A percentile compares a stretch with the other conserved stretches of the same genome.
Conservation (phyloP, 768 basidiomycete genomes). For the Suillus fuscotomentosus region DNA sequence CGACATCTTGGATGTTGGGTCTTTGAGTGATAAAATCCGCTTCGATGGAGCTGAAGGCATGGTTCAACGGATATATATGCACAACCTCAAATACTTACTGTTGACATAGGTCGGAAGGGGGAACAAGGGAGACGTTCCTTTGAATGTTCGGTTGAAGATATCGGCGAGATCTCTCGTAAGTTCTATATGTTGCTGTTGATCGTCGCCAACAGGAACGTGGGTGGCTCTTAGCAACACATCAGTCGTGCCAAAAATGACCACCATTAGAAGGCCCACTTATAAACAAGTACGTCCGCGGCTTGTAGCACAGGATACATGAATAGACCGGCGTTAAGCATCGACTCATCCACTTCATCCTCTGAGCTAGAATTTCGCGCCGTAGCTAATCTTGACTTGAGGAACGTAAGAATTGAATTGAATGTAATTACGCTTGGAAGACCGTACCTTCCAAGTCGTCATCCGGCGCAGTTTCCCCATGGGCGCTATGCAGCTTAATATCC, state of each 20-base stretch:
- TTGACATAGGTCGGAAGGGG: conserved; percentile 69
- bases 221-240: conserved; percentile 57
- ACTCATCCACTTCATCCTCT: conserved; percentile 79
- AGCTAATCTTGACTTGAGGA: conserved; percentile 66
- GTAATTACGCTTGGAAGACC: conserved; percentile 7
- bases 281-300: conserved; percentile 88
- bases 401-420: neutral
- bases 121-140: conserved; percentile 50
- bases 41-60: conserved; percentile 62
- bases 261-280: conserved; percentile 51
- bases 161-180: conserved; percentile 83
- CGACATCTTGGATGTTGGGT: conserved; percentile 91
- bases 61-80: neutral
- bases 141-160: conserved; percentile 73
- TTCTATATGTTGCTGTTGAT: conserved; percentile 94
- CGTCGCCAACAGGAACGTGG: conserved; percentile 94
- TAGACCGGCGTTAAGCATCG: conserved; percentile 77
- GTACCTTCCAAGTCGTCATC: conserved; percentile 98
- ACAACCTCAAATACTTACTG: conserved; percentile 47
- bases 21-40: conserved; percentile 82
- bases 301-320: conserved; percentile 93
- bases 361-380: conserved; percentile 69
- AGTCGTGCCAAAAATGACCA: neutral
- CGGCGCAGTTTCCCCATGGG: conserved; percentile 78
- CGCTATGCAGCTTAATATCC: conserved; percentile 86